Base-by-base conservation (phyloP, 108 stramenopile genomes). In the Pseudonitzschia delicatissima region DNA sequence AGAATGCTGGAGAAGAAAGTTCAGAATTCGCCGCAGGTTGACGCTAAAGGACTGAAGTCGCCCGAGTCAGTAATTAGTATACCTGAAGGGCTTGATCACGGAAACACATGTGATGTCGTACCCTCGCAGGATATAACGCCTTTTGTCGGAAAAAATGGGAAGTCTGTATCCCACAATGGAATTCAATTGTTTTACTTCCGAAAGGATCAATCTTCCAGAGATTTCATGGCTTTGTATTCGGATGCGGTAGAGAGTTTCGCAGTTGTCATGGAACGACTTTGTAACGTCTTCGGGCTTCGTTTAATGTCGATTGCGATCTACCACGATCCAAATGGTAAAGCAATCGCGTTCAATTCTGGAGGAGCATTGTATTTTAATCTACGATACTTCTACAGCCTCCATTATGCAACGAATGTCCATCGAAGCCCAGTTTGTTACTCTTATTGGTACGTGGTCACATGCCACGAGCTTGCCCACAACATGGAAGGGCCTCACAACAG, bases 391-490 rank as follows among this genome's bases (percentile, higher is more conserved):
- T 50, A 61, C 34, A 33, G 80, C 1, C 66, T 91, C 9, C 87
- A 88, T 51, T 75, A 69, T 45, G 25, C 45, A 17, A 35, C 66
- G 33, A 63, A 74, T 45, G 9, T 33, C 21, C 61, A 70, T 25
- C 20, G 51, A 5, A 70, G 61, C 25, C 45, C 68, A n/a, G 71
- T 57, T 26, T 90, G 88, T 52, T 90, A 87, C 61, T 79, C 82
- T 0, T 90, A 90, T 47, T 90, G 89, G 89, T 90, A 63, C 40
- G 72, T 79, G 9, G 73, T 73, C 0, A 59, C 80, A 17, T 74
- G 78, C 21, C 89, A 90, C 60, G 89, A 90, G 47, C 62, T 90
- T 3, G 86, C 89, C 17, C 89, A 90, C 61, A 81, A 87, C 60
- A 55, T 90, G 37, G 84, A 75, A 23, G 68, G 73, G 12, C 82